Evolutionary conservation across 352 stramenopile species (phyloP).

Genomic region (Pythium aquatile): DNA sequence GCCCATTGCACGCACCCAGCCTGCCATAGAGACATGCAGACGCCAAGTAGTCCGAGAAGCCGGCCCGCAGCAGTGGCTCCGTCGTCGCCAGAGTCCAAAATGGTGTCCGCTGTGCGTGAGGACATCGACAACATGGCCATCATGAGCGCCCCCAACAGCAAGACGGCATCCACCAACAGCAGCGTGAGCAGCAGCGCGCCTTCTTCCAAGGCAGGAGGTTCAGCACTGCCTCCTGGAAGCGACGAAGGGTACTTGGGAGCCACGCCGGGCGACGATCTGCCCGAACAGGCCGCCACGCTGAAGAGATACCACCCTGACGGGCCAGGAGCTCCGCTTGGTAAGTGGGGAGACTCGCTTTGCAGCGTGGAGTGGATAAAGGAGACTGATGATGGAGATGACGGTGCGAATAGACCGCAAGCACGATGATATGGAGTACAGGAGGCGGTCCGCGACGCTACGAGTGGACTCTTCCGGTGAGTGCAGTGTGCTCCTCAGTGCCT

Average conservation of each 20-base stretch:
- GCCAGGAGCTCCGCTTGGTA: slow-evolving; percentile 3
- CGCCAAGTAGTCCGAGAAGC: neutral
- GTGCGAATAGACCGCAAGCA: slow-evolving; percentile 40
- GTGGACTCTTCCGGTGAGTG: slow-evolving; percentile 60
- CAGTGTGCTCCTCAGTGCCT: neutral
- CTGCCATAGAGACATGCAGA: neutral
- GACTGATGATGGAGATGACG: neutral
- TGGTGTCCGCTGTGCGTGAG: neutral
- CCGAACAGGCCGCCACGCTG: slow-evolving; percentile 17
- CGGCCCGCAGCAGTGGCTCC: neutral
- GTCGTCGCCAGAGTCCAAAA: slow-evolving; percentile 2
- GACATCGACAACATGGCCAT: neutral
- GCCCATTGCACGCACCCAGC: neutral
- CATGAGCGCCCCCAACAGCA: neutral
- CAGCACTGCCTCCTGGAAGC: neutral
- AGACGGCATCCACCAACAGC: neutral
- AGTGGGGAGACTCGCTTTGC: neutral
- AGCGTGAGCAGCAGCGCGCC: slow-evolving; percentile 1
- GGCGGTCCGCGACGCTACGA: slow-evolving; percentile 52
- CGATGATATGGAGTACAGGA: slow-evolving; percentile 56
- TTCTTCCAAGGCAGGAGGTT: neutral
- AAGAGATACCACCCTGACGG: slow-evolving; percentile 17
- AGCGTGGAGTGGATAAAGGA: neutral
- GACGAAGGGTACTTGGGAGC: neutral
- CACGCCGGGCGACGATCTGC: slow-evolving; percentile 1